These are phyloP conservation scores for Candida pseudoglaebosa DNA, from an alignment of 805 yeast species.

Conservation along the genomic window DNA sequence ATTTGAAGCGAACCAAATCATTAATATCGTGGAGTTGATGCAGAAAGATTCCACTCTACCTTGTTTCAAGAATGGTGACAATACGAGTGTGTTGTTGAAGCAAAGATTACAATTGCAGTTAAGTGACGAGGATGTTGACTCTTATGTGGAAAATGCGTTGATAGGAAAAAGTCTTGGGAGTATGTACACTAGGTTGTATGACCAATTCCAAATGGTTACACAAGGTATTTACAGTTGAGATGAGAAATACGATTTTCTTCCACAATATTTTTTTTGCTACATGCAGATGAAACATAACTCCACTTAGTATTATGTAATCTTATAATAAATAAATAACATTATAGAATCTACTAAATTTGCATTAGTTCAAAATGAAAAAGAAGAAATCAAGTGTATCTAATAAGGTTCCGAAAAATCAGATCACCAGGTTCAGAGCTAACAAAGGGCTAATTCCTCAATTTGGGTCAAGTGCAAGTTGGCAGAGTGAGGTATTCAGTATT, in stretches of 20 bases:
- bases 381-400: background rate
- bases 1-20: conserved; percentile 65
- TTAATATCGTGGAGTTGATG: conserved; percentile 89
- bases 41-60: conserved; percentile 86
- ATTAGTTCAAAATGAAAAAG: background rate
- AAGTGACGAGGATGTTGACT: conserved; percentile 65
- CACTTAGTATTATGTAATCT: no score
- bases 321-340: no score
- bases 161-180: conserved; percentile 83
- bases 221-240: conserved; percentile 82
- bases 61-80: conserved; percentile 84
- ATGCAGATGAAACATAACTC: background rate
- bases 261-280: background rate
- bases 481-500: conserved; percentile 6
- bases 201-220: conserved; percentile 89
- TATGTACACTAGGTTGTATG: conserved; percentile 86
- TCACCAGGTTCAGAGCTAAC: conserved; percentile 8
- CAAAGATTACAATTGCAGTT: conserved; percentile 82
- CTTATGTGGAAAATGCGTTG: conserved; percentile 71
- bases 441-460: background rate
- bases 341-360: background rate
- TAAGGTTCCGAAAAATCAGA: conserved; percentile 8
- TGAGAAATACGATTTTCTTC: background rate
- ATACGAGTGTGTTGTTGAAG: conserved; percentile 70
- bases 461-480: background rate